A percentile compares a stretch with the other conserved stretches of the same genome.
Conservation (phyloP, 2,329 filamentous ascomycete genomes). For the Alternaria gansuensis region DNA sequence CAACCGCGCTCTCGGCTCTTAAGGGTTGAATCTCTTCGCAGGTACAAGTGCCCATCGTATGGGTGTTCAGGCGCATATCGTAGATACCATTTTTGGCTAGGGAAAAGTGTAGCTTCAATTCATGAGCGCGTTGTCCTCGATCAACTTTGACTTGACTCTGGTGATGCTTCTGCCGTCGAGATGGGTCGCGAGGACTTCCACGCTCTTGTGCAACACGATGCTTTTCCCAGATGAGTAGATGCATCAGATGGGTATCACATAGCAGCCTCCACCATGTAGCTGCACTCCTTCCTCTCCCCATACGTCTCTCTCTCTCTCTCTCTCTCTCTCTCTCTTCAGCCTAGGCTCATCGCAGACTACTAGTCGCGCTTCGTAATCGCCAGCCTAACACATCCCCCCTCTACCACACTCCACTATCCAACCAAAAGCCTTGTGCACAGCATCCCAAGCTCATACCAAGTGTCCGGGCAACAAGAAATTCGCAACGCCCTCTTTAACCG, state of each 20-base stretch:
- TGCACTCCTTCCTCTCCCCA: conserved; percentile 4
- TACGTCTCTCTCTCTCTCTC: not conserved
- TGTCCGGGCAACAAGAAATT: conserved; percentile 96
- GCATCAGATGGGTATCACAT: conserved; percentile 39
- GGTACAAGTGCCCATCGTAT: not conserved
- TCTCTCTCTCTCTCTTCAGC: not conserved
- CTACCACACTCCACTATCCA: not conserved
- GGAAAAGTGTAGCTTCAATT: conserved; percentile 16
- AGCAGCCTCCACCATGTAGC: conserved; percentile 9
- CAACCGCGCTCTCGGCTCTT: conserved; percentile 61
- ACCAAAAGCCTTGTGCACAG: not conserved
- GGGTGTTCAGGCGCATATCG: conserved; percentile 26
- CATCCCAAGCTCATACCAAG: conserved; percentile 66
- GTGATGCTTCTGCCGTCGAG: not conserved
- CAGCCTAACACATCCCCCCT: not conserved
- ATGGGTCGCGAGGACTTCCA: not conserved
- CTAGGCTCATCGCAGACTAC: not conserved
- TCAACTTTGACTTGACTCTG: not conserved
- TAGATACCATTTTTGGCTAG: conserved; percentile 30
- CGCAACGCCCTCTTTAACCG: conserved; percentile 92
- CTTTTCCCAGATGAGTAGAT: conserved; percentile 10
- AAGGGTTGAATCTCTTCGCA: conserved; percentile 1
- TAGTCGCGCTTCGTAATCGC: not conserved
- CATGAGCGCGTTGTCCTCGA: not conserved
- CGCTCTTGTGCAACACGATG: not conserved